Evolutionary conservation across 768 basidiomycete species (phyloP), one percentile per base, ranked within the genome.

Genomic region (Termitomyces sp.): DNA sequence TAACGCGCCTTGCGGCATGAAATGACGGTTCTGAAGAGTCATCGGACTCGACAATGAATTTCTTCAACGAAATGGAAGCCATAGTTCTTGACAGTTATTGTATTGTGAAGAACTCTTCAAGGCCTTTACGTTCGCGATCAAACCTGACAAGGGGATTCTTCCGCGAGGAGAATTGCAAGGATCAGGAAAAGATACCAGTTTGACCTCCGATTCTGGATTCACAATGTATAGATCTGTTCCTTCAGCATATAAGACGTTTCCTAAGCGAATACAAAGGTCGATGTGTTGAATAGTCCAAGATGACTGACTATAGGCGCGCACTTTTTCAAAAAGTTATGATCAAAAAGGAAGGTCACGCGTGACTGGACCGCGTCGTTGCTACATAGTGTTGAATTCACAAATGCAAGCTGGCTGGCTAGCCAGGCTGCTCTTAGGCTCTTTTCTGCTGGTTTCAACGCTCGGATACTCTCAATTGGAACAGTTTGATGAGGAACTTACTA

Each of bases 1-100:
- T 70, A 67, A 92, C 68, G 63, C 87, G 86, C 63, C 83, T 78
- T 31, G 77, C 75, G 54, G 82, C 78, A 63, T 86, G 86, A 62
- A 76, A 72, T 37, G 66, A 67, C 54, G 65, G 65, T 52, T 77
- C 76, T 53, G 63, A 59, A 55, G 59, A 61, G 41, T 71, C 70
- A 56, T 70, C 67, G 31, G 73, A 48, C 59, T 70, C 68, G 57
- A 77, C 73, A n/a, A 64, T 71, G 65, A 82, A 81, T 47, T 61
- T 67, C 65, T 66, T 75, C 6, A 71, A 68, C 23, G 69, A 59
- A 41, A 74, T 59, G 8, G 66, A 64, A 60, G 62, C 50, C 64
- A 65, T 63, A 31, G 38, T 38, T 54, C 19, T 38, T 12, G 23
- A 28, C 31, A 12, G 50, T 35, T 21, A 19, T 14, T 42, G 43